phyloP scores from a whole-genome alignment of 164 flowering plant species.

The Paratinospora sagittata region DNA sequence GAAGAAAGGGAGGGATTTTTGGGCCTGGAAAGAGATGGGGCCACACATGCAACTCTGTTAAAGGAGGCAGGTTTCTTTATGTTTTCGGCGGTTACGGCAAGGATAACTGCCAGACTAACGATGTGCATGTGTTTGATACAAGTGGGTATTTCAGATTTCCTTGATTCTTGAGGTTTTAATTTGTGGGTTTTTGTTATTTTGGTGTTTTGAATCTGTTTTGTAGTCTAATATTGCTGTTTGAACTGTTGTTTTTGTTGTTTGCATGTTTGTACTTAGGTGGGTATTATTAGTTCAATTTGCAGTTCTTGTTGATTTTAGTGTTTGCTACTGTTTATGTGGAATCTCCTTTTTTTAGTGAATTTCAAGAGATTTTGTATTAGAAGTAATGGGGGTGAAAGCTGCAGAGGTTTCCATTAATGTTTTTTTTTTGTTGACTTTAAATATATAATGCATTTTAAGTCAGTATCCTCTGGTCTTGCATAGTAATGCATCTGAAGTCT shows the following conservation, averaged over 20 bases:
- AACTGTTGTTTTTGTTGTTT: background rate
- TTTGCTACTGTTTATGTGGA: background rate
- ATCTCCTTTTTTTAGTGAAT: background rate
- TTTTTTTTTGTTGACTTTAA: slow-evolving; percentile 1
- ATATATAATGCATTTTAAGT: too few relatives aligned
- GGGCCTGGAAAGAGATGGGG: slow-evolving; percentile 98
- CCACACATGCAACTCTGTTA: slow-evolving; percentile 85
- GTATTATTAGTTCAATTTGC: too few relatives aligned
- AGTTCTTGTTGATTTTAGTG: background rate
- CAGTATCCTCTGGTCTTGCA: background rate
- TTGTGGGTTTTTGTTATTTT: background rate
- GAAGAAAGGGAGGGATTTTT: slow-evolving; percentile 19
- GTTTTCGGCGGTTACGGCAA: slow-evolving; percentile 91
- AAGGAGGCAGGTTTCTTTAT: slow-evolving; percentile 73
- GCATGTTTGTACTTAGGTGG: too few relatives aligned
- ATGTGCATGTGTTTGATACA: slow-evolving; percentile 85
- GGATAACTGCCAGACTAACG: slow-evolving; percentile 81
- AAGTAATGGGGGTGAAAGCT: background rate
- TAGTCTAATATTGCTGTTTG: background rate
- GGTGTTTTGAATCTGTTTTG: background rate
- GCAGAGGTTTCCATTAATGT: background rate
- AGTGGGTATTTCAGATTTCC: slow-evolving; percentile 28
- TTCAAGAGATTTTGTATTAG: background rate
- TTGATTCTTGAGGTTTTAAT: background rate
- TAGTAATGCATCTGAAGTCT: background rate